These are phyloP conservation scores for Starmera pachycereana DNA, from an alignment of 805 yeast species.

Conservation along the genomic window DNA sequence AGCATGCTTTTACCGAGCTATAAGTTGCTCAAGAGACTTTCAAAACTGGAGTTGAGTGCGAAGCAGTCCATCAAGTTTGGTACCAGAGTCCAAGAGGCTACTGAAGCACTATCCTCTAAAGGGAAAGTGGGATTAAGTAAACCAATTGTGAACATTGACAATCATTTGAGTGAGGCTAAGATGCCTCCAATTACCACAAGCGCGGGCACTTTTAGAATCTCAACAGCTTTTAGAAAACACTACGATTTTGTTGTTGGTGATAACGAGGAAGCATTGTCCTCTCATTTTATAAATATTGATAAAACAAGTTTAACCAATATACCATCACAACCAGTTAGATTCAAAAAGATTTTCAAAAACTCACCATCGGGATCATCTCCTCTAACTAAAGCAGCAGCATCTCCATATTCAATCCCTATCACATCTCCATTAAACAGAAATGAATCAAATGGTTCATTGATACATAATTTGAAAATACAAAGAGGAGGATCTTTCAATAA, in stretches of 20 bases:
- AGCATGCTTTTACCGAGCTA: slow-evolving; percentile 63
- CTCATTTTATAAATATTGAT: slow-evolving; percentile 44
- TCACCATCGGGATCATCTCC: too few relatives aligned
- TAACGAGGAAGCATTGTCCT: slow-evolving; percentile 52
- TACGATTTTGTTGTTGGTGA: slow-evolving; percentile 58
- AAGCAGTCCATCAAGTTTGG: slow-evolving; percentile 37
- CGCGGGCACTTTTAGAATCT: slow-evolving; percentile 59
- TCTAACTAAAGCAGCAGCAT: too few relatives aligned
- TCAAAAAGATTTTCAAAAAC: too few relatives aligned
- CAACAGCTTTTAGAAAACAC: slow-evolving; percentile 73
- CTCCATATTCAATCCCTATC: too few relatives aligned
- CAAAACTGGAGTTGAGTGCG: slow-evolving; percentile 23
- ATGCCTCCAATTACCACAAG: slow-evolving; percentile 68
- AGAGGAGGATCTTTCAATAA: slow-evolving; percentile 22
- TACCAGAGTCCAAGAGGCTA: slow-evolving; percentile 64
- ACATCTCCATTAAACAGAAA: slow-evolving; percentile 25
- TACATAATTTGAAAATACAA: slow-evolving; percentile 29
- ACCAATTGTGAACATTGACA: slow-evolving; percentile 34
- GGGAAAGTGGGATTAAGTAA: slow-evolving; percentile 82
- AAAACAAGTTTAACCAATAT: slow-evolving; percentile 5
- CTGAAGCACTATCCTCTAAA: slow-evolving; percentile 64
- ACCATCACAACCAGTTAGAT: too few relatives aligned
- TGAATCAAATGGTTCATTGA: slow-evolving; percentile 33
- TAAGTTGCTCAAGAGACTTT: slow-evolving; percentile 39
- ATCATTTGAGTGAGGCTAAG: slow-evolving; percentile 51